Evolutionary conservation across 495 filamentous ascomycete genomes (phyloP), one percentile per base, ranked within the genome.

Genomic region (Neurospora sp.): DNA sequence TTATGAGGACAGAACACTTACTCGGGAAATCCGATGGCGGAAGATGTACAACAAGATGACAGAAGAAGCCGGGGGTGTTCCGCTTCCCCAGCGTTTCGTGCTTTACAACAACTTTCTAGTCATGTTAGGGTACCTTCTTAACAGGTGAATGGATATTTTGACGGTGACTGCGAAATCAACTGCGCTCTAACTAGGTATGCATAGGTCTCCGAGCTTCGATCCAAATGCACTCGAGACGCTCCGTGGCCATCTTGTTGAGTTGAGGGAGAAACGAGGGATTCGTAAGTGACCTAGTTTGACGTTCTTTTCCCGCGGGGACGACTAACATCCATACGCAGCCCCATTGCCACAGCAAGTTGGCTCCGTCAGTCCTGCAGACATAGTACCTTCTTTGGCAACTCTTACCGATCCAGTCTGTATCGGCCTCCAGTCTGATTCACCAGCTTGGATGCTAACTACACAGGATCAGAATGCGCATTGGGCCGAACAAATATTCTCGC

Each of bases 401-500:
- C 27, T 66, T 35, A 16, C 53, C 27, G 53, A 66, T 37, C 53
- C 53, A 35, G 53, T 66, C 12, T 18, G 53, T 66, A 9, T 31
- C 27, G 12, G 53, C 53, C 53, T 35, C 27, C 14, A 66, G 27
- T 37, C 53, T 37, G 7, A 31, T 66, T 35, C 27, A 66, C 53
- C 53, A 37, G 53, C 53, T 66, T 66, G 53, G 6, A 66, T 22
- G 46, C 18, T 39, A 11, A 22, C 31, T 39, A 40, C 53, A 66
- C 53, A 35, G 18, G 2, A 27, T 20, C 46, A 80, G 75, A 75
- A 74, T 48, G 70, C 76, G 10, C 76, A 81, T 48, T 89, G 87
- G 87, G 86, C 87, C 37, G 84, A 89, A 75, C 83, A 86, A 20
- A 87, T 89, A 38, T 89, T 89, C 72, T 86, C 87, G 6, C 80